Conservation (phyloP, 495 filamentous ascomycete species). For the Tuber melanosporum region DNA sequence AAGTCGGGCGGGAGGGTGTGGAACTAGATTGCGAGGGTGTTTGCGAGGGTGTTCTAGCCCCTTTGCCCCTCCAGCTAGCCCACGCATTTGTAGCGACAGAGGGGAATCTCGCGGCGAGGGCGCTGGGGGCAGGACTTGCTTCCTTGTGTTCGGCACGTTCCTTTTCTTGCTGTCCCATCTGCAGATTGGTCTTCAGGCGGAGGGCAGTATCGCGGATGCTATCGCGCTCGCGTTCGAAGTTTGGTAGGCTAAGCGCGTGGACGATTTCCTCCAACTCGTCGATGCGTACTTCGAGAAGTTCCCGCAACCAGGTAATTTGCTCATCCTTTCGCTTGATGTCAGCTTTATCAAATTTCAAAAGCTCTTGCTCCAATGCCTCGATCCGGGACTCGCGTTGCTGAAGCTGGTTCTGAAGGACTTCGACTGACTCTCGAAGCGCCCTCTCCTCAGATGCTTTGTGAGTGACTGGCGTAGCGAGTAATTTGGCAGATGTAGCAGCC, state of each 20-base stretch:
- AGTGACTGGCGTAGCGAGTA: conserved; percentile 47
- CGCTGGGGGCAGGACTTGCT: conserved; percentile 16
- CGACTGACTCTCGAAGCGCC: conserved; percentile 88
- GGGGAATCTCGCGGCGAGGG: conserved; percentile 31
- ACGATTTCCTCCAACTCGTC: conserved; percentile 92
- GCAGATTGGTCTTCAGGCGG: conserved; percentile 81
- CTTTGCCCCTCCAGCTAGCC: conserved; percentile 28
- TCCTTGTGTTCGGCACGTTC: conserved; percentile 50
- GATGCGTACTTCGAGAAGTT: conserved; percentile 81
- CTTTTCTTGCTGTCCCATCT: conserved; percentile 94
- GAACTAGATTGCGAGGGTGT: conserved; percentile 25
- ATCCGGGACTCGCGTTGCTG: conserved; percentile 86
- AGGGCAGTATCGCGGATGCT: conserved; percentile 83
- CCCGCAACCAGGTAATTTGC: conserved; percentile 93
- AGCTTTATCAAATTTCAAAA: conserved; percentile 61
- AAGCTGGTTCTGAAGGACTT: conserved; percentile 91
- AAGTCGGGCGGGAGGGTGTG: conserved; percentile 28
- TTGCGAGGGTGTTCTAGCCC: conserved; percentile 14
- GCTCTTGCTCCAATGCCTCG: conserved; percentile 71
- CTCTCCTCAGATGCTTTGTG: conserved; percentile 67
- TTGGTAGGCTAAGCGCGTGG: conserved; percentile 62
- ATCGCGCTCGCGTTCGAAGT: conserved; percentile 57
- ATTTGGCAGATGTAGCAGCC: conserved; percentile 64
- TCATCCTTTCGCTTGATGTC: conserved; percentile 65
- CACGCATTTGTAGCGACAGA: conserved; percentile 28